These are phyloP conservation scores for Arabis alpina DNA, from an alignment of 345 rosid genomes.

Conservation along the genomic window DNA sequence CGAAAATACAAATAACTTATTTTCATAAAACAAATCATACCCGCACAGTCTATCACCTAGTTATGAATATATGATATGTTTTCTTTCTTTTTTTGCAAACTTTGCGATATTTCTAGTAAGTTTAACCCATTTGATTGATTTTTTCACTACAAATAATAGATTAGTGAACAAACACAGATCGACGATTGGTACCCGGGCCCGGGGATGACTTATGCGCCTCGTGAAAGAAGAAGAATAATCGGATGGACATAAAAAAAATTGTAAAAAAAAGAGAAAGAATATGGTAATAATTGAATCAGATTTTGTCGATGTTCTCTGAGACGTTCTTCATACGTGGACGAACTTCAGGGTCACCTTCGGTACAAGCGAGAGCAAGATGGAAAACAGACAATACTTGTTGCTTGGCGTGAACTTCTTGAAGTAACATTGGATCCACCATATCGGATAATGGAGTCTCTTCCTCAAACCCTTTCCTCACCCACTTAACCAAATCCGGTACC, in stretches of 20 bases:
- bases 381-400: slow-evolving; percentile 86
- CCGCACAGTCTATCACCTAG: too few relatives aligned
- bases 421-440: slow-evolving; percentile 84
- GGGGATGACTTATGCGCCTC: slow-evolving; percentile 13
- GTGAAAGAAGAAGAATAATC: slow-evolving; percentile 30
- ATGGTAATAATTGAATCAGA: slow-evolving; percentile 38
- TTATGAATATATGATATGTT: too few relatives aligned
- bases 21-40: too few relatives aligned
- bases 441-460: slow-evolving; percentile 84
- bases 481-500: slow-evolving; percentile 77
- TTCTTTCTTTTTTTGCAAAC: too few relatives aligned
- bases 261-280: neutral
- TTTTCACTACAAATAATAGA: slow-evolving; percentile 23
- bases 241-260: neutral
- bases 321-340: slow-evolving; percentile 96
- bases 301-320: slow-evolving; percentile 79
- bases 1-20: too few relatives aligned
- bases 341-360: slow-evolving; percentile 80
- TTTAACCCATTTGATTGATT: slow-evolving; percentile 14
- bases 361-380: slow-evolving; percentile 87
- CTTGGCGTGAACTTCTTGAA: slow-evolving; percentile 93
- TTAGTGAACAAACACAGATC: slow-evolving; percentile 29
- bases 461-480: slow-evolving; percentile 94
- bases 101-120: neutral
- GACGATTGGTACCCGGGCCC: neutral